Percentiles rank a stretch among this genome's conserved stretches.
These are phyloP conservation scores for Marsdenia floribunda DNA, from an alignment of 257 asterid genomes.

Conservation along the genomic window DNA sequence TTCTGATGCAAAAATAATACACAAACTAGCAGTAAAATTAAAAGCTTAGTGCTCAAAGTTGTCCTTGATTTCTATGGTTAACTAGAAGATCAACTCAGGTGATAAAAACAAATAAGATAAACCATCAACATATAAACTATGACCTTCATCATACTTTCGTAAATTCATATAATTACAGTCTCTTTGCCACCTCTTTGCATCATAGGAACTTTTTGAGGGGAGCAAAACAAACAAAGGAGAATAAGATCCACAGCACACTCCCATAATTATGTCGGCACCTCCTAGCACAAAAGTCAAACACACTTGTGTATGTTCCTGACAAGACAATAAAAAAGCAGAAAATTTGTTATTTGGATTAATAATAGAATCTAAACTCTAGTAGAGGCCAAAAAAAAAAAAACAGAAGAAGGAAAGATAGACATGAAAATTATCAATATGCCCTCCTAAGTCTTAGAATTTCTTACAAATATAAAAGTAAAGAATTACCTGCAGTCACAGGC, in stretches of 20 bases:
- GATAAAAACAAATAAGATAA: neutral
- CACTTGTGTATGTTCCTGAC: slow-evolving; percentile 58
- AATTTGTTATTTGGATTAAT: neutral
- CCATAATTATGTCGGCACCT: slow-evolving; percentile 93
- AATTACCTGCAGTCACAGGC: slow-evolving; percentile 71
- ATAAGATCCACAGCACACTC: slow-evolving; percentile 63
- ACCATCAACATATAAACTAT: neutral
- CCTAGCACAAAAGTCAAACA: slow-evolving; percentile 76
- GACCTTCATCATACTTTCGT: neutral
- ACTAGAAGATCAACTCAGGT: neutral
- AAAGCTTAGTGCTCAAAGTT: neutral
- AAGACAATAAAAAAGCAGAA: slow-evolving; percentile 1
- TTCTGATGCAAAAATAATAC: neutral
- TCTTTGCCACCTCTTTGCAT: neutral
- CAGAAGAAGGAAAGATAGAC: neutral
- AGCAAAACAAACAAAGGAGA: slow-evolving; percentile 8
- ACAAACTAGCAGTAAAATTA: neutral
- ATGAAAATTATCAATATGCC: slow-evolving; percentile 1
- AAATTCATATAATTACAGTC: neutral
- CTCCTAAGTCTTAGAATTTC: slow-evolving; percentile 4
- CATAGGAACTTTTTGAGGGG: neutral
- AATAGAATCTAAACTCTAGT: neutral
- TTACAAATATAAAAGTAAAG: neutral
- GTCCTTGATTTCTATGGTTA: neutral
- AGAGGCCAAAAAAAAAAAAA: neutral